Conservation (phyloP, 176 grass and related monocot genomes). For the Microstegium vimineum region DNA sequence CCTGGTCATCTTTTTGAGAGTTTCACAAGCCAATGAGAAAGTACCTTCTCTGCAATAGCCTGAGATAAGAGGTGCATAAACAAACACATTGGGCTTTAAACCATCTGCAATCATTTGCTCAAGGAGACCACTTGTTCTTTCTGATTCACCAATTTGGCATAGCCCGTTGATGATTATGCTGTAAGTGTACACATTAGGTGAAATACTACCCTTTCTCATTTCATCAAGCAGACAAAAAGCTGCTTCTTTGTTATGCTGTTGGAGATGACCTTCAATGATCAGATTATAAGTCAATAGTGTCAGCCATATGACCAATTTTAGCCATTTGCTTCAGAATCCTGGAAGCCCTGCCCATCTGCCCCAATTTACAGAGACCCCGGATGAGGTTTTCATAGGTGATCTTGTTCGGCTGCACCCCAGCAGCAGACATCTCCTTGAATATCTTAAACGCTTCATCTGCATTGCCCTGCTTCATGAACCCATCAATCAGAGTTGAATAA, state of each 20-base stretch:
- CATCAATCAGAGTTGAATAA: conserved; percentile 64
- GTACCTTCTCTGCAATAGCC: conserved; percentile 60
- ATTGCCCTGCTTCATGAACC: conserved; percentile 62
- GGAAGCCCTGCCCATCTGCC: conserved; percentile 45
- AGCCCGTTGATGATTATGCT: conserved; percentile 53
- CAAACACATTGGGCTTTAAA: conserved; percentile 49
- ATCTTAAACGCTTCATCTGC: conserved; percentile 39
- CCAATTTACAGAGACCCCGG: conserved; percentile 50
- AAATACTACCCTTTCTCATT: conserved; percentile 46
- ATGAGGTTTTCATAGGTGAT: conserved; percentile 57
- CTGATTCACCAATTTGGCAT: conserved; percentile 46
- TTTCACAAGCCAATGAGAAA: conserved; percentile 48
- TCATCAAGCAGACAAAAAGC: conserved; percentile 45
- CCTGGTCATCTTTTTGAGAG: conserved; percentile 53
- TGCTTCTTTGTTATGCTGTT: conserved; percentile 28
- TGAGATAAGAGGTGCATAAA: conserved; percentile 64
- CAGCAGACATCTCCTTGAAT: conserved; percentile 48
- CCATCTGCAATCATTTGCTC: conserved; percentile 60
- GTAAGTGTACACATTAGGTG: conserved; percentile 60
- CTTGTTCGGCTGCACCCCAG: conserved; percentile 55
- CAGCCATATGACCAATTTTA: conserved; percentile 37
- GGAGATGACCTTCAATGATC: conserved; percentile 55
- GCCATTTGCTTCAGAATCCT: conserved; percentile 52
- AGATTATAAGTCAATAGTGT: conserved; percentile 52
- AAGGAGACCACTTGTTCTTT: conserved; percentile 43